Evolutionary conservation across 139 green algal genomes (phyloP).

Genomic region (Auxenochlorella pyrenoidosa): DNA sequence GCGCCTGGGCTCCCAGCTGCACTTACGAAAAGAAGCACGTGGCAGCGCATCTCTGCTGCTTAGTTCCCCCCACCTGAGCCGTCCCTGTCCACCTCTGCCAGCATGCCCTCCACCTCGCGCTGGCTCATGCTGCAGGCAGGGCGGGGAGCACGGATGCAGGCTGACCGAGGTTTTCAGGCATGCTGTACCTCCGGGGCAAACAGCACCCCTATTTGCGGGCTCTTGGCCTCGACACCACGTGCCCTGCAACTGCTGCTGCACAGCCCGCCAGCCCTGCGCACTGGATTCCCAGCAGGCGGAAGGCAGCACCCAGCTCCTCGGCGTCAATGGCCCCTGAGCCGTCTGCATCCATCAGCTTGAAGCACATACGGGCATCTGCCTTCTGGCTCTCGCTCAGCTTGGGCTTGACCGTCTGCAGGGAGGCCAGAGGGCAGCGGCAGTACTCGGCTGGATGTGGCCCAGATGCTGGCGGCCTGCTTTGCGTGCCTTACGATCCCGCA

Average conservation of each 20-base stretch:
- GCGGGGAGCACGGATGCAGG: not conserved
- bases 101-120: slow-evolving; percentile 55
- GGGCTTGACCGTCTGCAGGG: slow-evolving; percentile 59
- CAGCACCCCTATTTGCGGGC: too few species aligned
- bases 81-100: slow-evolving; percentile 76
- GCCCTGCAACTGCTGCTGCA: too few species aligned
- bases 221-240: too few species aligned
- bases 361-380: slow-evolving; percentile 71
- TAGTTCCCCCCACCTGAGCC: slow-evolving; percentile 26
- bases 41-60: not conserved
- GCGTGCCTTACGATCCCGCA: too few species aligned
- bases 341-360: slow-evolving; percentile 84
- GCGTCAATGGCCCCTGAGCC: slow-evolving; percentile 80
- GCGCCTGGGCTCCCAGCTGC: too few species aligned
- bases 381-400: slow-evolving; percentile 68
- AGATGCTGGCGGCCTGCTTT: too few species aligned
- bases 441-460: not conserved
- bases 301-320: slow-evolving; percentile 74
- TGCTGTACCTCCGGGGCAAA: too few species aligned
- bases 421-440: slow-evolving; percentile 2
- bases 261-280: not conserved
- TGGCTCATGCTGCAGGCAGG: slow-evolving; percentile 3
- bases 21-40: not conserved
- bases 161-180: too few species aligned
- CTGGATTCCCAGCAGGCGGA: slow-evolving; percentile 50